phyloP scores from a whole-genome alignment of 148 eudicot species.

The Tetragonia tetragonoides region DNA sequence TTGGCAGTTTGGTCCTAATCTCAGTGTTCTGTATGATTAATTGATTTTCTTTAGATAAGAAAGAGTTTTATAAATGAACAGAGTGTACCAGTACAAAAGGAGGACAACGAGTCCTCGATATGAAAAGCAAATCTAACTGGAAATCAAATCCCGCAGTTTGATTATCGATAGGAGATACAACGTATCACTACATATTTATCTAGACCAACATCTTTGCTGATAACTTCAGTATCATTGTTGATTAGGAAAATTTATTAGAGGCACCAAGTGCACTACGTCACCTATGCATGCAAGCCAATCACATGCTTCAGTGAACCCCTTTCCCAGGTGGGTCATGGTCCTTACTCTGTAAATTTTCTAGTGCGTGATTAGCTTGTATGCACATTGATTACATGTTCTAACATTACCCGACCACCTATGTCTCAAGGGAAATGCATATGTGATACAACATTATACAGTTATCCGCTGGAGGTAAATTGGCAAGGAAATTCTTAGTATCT shows the following conservation, averaged over 20 bases:
- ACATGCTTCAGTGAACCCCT: background rate
- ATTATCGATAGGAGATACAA: background rate
- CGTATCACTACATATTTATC: background rate
- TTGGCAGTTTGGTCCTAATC: background rate
- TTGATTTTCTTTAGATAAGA: no score
- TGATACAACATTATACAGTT: background rate
- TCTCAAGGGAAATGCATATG: background rate
- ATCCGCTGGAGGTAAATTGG: background rate
- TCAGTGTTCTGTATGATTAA: background rate
- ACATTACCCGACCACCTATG: background rate
- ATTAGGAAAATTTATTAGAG: background rate
- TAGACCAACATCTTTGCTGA: background rate
- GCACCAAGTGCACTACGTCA: background rate
- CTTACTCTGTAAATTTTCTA: background rate
- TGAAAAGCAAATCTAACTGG: no score
- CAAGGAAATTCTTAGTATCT: background rate
- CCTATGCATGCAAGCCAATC: background rate
- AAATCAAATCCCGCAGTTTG: background rate
- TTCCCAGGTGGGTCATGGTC: background rate
- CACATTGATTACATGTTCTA: background rate
- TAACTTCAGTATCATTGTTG: background rate
- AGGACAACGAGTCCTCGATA: no score
- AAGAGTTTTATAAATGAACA: no score
- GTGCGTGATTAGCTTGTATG: background rate
- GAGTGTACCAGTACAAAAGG: no score